These are phyloP conservation scores for Wallemia ichthyophaga DNA, from an alignment of 1,284 basidiomycete species.

Conservation along the genomic window DNA sequence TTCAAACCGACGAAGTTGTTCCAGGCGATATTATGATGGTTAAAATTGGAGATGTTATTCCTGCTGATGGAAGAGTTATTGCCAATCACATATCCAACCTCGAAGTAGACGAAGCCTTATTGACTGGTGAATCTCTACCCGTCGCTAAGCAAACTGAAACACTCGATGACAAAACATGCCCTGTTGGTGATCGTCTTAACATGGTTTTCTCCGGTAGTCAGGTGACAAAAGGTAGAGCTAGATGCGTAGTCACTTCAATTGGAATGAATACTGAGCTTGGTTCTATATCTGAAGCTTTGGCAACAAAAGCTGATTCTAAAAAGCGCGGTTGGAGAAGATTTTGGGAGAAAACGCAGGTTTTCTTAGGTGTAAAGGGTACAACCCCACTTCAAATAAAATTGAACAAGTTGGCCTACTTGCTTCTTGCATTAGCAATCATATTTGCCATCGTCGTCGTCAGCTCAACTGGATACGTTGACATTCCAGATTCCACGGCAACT, in stretches of 20 bases:
- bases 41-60: constrained; percentile 26
- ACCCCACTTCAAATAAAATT: constrained; percentile 33
- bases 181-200: constrained; percentile 28
- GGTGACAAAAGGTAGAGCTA: constrained; percentile 33
- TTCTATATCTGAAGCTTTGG: constrained; percentile 24
- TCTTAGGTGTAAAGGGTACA: constrained; percentile 19
- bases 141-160: constrained; percentile 26
- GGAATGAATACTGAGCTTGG: constrained; percentile 38
- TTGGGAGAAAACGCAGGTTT: constrained; percentile 16
- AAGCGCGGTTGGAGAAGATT: constrained; percentile 5
- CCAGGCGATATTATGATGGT: constrained; percentile 19
- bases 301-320: constrained; percentile 13
- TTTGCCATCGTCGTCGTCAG: constrained; percentile 29
- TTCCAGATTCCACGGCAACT: constrained; percentile 16
- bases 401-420: constrained; percentile 28
- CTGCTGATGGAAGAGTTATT: constrained; percentile 25
- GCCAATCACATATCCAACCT: constrained; percentile 20
- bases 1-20: constrained; percentile 29
- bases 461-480: constrained; percentile 21
- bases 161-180: constrained; percentile 17
- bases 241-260: constrained; percentile 27
- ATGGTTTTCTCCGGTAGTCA: constrained; percentile 29
- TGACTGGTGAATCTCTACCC: constrained; percentile 37
- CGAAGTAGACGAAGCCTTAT: constrained; percentile 31
- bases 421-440: constrained; percentile 25